A percentile compares a stretch with the other conserved stretches of the same genome.
Evolutionary conservation across 805 yeast genomes (phyloP).

Genomic region (Candida awuae): DNA sequence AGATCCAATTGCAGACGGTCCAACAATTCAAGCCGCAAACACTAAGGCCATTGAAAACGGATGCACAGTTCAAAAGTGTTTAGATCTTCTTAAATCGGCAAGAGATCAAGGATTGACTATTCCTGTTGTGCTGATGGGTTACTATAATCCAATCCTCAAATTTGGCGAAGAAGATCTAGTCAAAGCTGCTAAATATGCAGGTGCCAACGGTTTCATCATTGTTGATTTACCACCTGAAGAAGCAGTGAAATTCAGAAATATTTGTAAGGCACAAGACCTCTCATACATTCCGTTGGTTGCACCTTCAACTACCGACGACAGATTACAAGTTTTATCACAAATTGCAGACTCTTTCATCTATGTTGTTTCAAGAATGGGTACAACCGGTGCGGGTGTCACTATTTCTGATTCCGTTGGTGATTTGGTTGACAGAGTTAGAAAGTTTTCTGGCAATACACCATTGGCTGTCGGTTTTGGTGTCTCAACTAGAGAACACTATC

Average conservation of each 20-base stretch:
- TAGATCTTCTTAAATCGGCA: constrained; percentile 68
- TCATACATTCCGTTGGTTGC: constrained; percentile 92
- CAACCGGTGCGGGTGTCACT: constrained; percentile 79
- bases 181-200: constrained; percentile 71
- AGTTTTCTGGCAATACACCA: constrained; percentile 67
- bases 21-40: constrained; percentile 89
- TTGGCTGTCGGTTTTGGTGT: constrained; percentile 97
- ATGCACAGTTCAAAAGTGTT: constrained; percentile 57
- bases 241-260: constrained; percentile 76
- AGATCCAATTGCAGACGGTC: constrained; percentile 99
- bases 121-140: constrained; percentile 94
- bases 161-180: constrained; percentile 86
- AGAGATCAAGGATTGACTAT: constrained; percentile 76
- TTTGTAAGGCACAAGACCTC: constrained; percentile 59
- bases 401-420: constrained; percentile 57
- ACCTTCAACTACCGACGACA: constrained; percentile 89
- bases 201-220: constrained; percentile 90
- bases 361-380: constrained; percentile 96
- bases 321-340: constrained; percentile 66
- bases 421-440: constrained; percentile 68
- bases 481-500: constrained; percentile 83
- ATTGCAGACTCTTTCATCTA: constrained; percentile 95
- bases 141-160: constrained; percentile 86
- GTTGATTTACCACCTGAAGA: constrained; percentile 98
- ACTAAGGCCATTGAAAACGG: constrained; percentile 77